phyloP scores from a whole-genome alignment of 768 basidiomycete genomes.

The Boletus speciosus region DNA sequence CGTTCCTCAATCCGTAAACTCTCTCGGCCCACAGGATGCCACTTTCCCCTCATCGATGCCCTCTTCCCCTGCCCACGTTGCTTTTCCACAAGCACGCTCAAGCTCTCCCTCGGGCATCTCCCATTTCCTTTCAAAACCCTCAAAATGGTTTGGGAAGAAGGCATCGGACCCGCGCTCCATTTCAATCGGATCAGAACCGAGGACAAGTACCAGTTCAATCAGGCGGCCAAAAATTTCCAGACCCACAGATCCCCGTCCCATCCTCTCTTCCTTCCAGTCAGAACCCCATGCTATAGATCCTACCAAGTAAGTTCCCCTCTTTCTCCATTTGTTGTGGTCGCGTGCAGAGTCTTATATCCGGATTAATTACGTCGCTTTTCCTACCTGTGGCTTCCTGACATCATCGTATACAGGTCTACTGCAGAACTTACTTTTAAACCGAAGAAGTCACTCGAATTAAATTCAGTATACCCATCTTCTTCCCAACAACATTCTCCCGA shows the following conservation, averaged over 20 bases:
- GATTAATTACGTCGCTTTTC: slow-evolving; percentile 6
- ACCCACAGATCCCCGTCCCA: slow-evolving; percentile 78
- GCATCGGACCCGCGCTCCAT: slow-evolving; percentile 49
- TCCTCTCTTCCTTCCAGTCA: slow-evolving; percentile 43
- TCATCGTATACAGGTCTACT: slow-evolving; percentile 49
- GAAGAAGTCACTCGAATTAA: slow-evolving; percentile 44
- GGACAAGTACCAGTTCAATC: slow-evolving; percentile 45
- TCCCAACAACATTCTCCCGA: slow-evolving; percentile 30
- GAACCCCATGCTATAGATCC: slow-evolving; percentile 50
- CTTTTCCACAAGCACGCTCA: slow-evolving; percentile 49
- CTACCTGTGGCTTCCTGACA: slow-evolving; percentile 17
- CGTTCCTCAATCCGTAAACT: slow-evolving; percentile 35
- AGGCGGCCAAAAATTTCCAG: slow-evolving; percentile 81
- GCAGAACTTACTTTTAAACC: slow-evolving; percentile 54
- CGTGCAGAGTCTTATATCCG: not conserved
- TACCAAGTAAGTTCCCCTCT: slow-evolving; percentile 45
- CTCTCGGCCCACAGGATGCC: slow-evolving; percentile 39
- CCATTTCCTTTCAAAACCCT: slow-evolving; percentile 61
- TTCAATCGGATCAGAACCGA: slow-evolving; percentile 40
- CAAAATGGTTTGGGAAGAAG: slow-evolving; percentile 70
- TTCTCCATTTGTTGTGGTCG: slow-evolving; percentile 3
- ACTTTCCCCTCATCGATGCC: slow-evolving; percentile 20
- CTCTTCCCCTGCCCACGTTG: slow-evolving; percentile 35
- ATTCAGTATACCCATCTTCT: slow-evolving; percentile 31
- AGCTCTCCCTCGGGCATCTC: slow-evolving; percentile 63